phyloP scores from a whole-genome alignment of 2,329 filamentous ascomycete genomes.

The Neoascochyta sp. region DNA sequence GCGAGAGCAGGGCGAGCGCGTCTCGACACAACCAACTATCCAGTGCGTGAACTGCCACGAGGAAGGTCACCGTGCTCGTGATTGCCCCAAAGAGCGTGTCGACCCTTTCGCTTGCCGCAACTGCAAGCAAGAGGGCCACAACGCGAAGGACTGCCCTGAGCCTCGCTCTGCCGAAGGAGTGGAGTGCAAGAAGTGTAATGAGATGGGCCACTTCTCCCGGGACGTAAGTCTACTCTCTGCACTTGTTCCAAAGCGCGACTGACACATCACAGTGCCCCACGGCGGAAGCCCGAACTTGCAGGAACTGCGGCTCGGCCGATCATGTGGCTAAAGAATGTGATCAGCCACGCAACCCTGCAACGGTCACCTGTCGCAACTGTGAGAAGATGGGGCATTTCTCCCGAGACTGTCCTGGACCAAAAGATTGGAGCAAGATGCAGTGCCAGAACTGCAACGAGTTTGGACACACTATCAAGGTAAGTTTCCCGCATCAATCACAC shows the following conservation, averaged over 20 bases:
- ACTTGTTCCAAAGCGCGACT: slow-evolving; percentile 7
- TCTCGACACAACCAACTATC: slow-evolving; percentile 45
- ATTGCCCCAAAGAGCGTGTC: slow-evolving; percentile 55
- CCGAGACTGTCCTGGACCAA: slow-evolving; percentile 56
- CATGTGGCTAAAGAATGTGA: slow-evolving; percentile 39
- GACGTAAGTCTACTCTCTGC: slow-evolving; percentile 17
- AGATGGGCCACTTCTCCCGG: slow-evolving; percentile 44
- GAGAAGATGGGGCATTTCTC: slow-evolving; percentile 60
- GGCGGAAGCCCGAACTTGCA: slow-evolving; percentile 30
- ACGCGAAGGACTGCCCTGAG: slow-evolving; percentile 41
- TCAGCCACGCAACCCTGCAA: slow-evolving; percentile 35
- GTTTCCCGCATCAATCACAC: neutral
- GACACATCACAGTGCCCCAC: slow-evolving; percentile 28
- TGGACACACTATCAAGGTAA: slow-evolving; percentile 33
- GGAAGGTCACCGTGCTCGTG: slow-evolving; percentile 63
- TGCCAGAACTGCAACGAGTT: slow-evolving; percentile 47
- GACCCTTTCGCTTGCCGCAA: slow-evolving; percentile 67
- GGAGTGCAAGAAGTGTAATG: slow-evolving; percentile 63
- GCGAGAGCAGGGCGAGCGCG: slow-evolving; percentile 53
- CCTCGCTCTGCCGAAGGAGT: slow-evolving; percentile 53
- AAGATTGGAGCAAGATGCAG: slow-evolving; percentile 49
- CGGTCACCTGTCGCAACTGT: slow-evolving; percentile 58
- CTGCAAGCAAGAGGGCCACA: slow-evolving; percentile 52
- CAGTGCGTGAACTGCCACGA: slow-evolving; percentile 64
- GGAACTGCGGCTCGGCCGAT: slow-evolving; percentile 37